A percentile compares a stretch with the other conserved stretches of the same genome.
phyloP scores from a whole-genome alignment of 306 rosid genomes.

The Sicyos baderoa region DNA sequence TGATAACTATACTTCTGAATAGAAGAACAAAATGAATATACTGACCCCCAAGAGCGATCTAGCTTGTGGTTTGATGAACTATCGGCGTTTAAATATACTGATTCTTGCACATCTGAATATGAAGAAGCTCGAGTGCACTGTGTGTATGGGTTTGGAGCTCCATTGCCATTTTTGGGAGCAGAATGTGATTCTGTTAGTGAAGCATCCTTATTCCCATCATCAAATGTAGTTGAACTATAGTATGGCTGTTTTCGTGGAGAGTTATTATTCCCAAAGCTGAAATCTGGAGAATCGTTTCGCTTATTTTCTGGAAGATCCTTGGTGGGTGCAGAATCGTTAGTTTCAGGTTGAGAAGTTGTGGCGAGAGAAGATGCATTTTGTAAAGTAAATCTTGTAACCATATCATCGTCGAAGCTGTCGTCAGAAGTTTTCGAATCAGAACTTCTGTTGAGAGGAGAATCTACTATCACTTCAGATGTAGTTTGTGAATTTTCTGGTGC shows the following conservation, averaged over 20 bases:
- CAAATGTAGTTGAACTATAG: conserved; percentile 1
- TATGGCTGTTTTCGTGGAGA: conserved; percentile 24
- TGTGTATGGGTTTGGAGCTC: conserved; percentile 25
- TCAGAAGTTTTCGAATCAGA: conserved; percentile 21
- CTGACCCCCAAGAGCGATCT: conserved; percentile 50
- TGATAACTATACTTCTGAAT: background rate
- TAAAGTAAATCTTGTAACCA: conserved; percentile 19
- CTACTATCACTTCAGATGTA: conserved; percentile 25
- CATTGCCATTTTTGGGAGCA: conserved; percentile 22
- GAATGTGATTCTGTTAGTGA: background rate
- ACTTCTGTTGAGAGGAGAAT: conserved; percentile 24
- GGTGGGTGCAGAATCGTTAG: conserved; percentile 28
- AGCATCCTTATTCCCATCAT: conserved; percentile 16
- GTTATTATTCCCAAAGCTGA: conserved; percentile 24
- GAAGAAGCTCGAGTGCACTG: conserved; percentile 23
- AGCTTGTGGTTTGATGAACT: conserved; percentile 30
- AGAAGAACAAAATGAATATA: conserved; percentile 1
- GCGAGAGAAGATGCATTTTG: conserved; percentile 20
- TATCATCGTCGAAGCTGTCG: conserved; percentile 32
- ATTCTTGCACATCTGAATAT: conserved; percentile 24
- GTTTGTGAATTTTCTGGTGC: conserved; percentile 25
- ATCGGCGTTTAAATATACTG: conserved; percentile 24
- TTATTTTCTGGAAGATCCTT: conserved; percentile 28
- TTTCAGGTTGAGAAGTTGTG: conserved; percentile 25
- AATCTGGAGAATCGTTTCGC: conserved; percentile 22